Evolutionary conservation across 495 filamentous ascomycete genomes (phyloP), one percentile per base, ranked within the genome.

Genomic region (Penicillium nucicola): DNA sequence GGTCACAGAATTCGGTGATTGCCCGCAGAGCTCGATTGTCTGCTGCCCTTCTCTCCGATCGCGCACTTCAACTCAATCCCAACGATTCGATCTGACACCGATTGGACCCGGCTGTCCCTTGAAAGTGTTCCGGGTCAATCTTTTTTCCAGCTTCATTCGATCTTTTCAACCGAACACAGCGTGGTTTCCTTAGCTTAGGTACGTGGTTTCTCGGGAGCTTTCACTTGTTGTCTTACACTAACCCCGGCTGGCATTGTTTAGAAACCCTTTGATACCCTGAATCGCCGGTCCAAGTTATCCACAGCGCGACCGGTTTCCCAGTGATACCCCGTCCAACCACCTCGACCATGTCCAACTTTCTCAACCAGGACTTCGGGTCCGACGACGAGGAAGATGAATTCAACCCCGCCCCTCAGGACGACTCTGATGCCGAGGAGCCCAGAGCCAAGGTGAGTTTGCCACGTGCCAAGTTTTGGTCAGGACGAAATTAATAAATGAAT

Each of bases 311-410:
- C 15, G 20, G 11, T 8, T 32, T 32, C 23, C 18, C 13, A 31
- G 28, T 25, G 39, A 43, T 41, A 48, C 38, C 38, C 28, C 20
- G 23, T 19, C 19, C 19, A 23, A 48, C 18, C 39, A 36, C 9
- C 19, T 15, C 28, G 60, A 71, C 45, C 45, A 82, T 80, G 76
- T 78, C 77, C 18, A 76, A 76, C 56, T 61, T 83, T n/a, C 42
- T 80, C 13, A 72, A 78, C 44, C 70, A 80, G 28, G 71, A 80
- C 38, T 82, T 80, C 56, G 86, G 85, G 48, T 88, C 85, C 46
- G 87, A 84, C n/a, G 82, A 88, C 18, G 87, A 90, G 45, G 87
- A 90, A 47, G 87, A 89, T 56, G 84, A 89, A 56, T 92, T 92
- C 71, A 90, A 92, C 62, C 88, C 88, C 23, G 76, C 73, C 19